Base-by-base conservation (phyloP, 371 early-diverging fungal genomes). In the Syncephalastrum sp. region DNA sequence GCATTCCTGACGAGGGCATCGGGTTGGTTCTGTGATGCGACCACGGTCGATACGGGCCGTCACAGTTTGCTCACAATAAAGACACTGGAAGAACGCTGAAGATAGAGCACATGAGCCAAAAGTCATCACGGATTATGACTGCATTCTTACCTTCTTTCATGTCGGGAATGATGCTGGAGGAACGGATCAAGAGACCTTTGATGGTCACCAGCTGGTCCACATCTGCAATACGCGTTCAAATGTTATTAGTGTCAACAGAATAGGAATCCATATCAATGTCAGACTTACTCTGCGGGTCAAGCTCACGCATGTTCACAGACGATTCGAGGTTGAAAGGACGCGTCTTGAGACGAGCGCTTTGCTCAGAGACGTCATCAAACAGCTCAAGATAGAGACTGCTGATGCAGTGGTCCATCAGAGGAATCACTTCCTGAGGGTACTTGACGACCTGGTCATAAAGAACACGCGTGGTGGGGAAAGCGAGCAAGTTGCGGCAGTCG, bases 381-480 rank as follows among this genome's bases (percentile, higher is more conserved):
- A 79, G 70, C 50, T 94, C 89, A 43, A 81, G 60, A 64, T 88
- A 95, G 42, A 89, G 68, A 57, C 97, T 91, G 3, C 89, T 85
- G 47, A 99, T 67, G 4, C 89, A 84, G 60, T 91, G 89, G 81
- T 99, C 99, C 86, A 99, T 84, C 43, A 94, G 74, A 0, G 98
- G 95, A 68, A 99, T 89, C 47, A 99, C 91, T 79, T 99, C 99
- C 63, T 96, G 93, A 24, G 99, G 99, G 77, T 98, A 99, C 46
- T 89, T 88, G 23, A 91, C 69, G 33, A 99, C 77, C 66, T 97
- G 96, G 61, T 89, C 74, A 68, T 93, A 93, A 23, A 99, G 75
- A 55, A 82, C 78, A 44, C 69, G 61, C 4, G 77, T 76, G 12
- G 89, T 69, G 5, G 78, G 74, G 64, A 89, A 94, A 4, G 87